Evolutionary conservation across 257 asterid species (phyloP).

Genomic region (Handroanthus guayacan): DNA sequence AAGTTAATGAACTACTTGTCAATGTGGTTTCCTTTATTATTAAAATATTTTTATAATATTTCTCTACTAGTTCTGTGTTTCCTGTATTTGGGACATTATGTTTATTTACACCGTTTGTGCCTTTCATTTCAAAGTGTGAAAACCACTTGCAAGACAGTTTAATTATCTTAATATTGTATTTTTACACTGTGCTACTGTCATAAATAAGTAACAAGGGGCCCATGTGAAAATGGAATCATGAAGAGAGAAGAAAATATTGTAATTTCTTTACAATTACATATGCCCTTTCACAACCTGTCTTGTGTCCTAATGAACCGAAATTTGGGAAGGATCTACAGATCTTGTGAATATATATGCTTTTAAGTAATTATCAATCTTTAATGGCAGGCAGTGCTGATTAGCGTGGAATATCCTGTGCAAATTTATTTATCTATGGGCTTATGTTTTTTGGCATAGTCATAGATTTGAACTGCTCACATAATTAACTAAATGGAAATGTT

Average conservation of each 20-base stretch:
- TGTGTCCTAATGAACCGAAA: background rate
- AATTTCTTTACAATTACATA: background rate
- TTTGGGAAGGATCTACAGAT: slow-evolving; percentile 12
- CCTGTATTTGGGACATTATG: slow-evolving; percentile 7
- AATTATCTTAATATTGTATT: slow-evolving; percentile 21
- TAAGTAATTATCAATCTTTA: slow-evolving; percentile 1
- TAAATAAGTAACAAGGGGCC: background rate
- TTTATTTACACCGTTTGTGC: slow-evolving; percentile 8
- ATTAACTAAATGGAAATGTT: background rate
- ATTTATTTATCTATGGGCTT: background rate
- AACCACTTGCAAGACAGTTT: background rate
- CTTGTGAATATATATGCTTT: slow-evolving; percentile 10
- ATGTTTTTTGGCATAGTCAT: background rate
- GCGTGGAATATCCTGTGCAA: background rate
- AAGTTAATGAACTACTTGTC: slow-evolving; percentile 18
- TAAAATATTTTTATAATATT: slow-evolving; percentile 3
- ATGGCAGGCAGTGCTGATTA: slow-evolving; percentile 1
- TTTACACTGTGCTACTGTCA: background rate
- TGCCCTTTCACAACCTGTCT: background rate
- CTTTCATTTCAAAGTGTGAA: slow-evolving; percentile 12
- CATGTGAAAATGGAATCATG: slow-evolving; percentile 5
- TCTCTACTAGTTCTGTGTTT: slow-evolving; percentile 6
- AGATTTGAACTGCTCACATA: background rate
- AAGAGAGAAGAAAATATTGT: background rate
- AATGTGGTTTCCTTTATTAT: slow-evolving; percentile 13